Conservation (phyloP, 2,329 filamentous ascomycete genomes). For the Sporothrix globosa region DNA sequence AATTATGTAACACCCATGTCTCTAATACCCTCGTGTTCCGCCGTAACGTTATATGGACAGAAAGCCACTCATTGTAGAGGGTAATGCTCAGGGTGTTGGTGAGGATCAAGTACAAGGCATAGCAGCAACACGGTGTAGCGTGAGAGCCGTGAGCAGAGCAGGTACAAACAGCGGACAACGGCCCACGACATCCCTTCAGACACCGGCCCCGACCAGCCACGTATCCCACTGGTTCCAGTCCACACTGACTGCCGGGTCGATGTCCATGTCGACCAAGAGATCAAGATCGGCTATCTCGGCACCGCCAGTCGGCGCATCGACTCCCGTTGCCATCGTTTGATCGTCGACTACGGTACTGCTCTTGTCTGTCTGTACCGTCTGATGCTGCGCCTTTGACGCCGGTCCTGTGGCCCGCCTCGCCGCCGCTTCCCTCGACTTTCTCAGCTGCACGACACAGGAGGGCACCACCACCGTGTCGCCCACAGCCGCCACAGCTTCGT, state of each 20-base stretch:
- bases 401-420: not conserved
- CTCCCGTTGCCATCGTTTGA: not conserved
- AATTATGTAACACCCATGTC: no score
- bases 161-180: no score
- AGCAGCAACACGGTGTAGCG: no score
- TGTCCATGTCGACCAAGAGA: not conserved
- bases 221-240: constrained; percentile 15
- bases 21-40: no score
- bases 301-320: not conserved
- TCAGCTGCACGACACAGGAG: not conserved
- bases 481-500: not conserved
- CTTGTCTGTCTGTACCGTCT: not conserved
- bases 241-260: not conserved
- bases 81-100: no score
- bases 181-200: not conserved
- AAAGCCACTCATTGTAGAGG: no score
- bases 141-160: no score
- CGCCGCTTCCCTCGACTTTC: not conserved
- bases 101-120: no score
- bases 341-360: not conserved
- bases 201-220: not conserved
- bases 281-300: not conserved
- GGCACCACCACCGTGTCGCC: not conserved
- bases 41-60: no score
- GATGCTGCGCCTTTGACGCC: not conserved